Percentiles rank a stretch among this genome's conserved stretches.
Conservation (phyloP, 164 flowering plant genomes). For the Platanus orientalis region DNA sequence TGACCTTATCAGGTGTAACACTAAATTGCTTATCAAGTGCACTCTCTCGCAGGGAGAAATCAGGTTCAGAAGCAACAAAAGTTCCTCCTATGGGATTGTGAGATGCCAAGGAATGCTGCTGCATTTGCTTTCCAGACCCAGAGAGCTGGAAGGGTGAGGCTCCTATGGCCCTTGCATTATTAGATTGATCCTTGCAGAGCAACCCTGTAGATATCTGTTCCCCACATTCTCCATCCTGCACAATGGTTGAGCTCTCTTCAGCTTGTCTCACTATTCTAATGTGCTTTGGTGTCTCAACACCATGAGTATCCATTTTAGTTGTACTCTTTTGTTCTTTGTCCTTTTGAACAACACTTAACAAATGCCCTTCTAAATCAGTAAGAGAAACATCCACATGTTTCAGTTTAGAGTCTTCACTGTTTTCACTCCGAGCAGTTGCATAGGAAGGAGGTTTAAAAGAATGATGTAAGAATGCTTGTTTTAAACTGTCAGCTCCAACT, state of each 20-base stretch:
- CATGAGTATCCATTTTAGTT: conserved; percentile 10
- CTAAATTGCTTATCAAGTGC: conserved; percentile 12
- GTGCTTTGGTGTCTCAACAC: conserved; percentile 13
- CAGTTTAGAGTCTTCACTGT: conserved; percentile 8
- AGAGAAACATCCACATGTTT: conserved; percentile 22
- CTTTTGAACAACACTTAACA: conserved; percentile 18
- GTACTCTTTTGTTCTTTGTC: conserved; percentile 7
- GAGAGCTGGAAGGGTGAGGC: conserved; percentile 23
- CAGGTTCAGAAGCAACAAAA: conserved; percentile 16
- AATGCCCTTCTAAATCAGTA: conserved; percentile 24
- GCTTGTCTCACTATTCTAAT: conserved; percentile 5
- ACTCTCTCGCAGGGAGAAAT: conserved; percentile 21
- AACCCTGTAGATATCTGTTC: conserved; percentile 4
- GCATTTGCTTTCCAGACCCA: conserved; percentile 17
- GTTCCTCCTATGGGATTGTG: conserved; percentile 10
- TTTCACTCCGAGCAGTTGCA: conserved; percentile 11
- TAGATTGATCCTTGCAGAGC: conserved; percentile 7
- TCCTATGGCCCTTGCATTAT: not conserved
- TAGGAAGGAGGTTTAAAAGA: conserved; percentile 17
- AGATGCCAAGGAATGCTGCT: conserved; percentile 9
- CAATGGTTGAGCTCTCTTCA: conserved; percentile 13
- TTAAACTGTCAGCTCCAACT: conserved; percentile 29
- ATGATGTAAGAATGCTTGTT: conserved; percentile 19
- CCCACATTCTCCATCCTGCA: conserved; percentile 10
- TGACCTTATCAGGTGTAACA: conserved; percentile 14